Evolutionary conservation across 306 rosid species (phyloP), one percentile per base, ranked within the genome.

Genomic region (Vicia faba): DNA sequence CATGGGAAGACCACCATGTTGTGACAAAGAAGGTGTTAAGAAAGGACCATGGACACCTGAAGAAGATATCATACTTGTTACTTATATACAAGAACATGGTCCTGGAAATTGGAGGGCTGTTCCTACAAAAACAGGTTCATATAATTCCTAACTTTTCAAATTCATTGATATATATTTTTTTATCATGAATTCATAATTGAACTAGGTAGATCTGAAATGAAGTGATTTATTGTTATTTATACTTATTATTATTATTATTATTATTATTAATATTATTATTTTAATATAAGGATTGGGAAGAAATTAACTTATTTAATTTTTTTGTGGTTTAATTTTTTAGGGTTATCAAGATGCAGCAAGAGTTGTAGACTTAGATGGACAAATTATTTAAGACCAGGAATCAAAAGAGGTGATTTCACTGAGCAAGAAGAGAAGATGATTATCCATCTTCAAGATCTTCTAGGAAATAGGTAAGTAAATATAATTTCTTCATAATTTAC

Each of bases 31-130:
- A 74, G 98, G 93, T 6, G 93, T 92, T 11, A 92, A 92, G 87
- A 92, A 92, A 79, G 98, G 98, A 50, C 98, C 98, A 7, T 92
- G 98, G 98, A 92, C 95, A 75, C 98, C 98, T 55, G 98, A 89
- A 72, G 98, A 92, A 77, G 98, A 92, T 14, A 86, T 92, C 81
- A 68, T 84, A 4, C 69, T 92, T 31, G 98, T 92, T 65, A 86
- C 98, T 50, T 87, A 84, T 61, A 80, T 92, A 28, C 98, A 92
- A 56, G 83, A 86, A 63, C 85, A 84, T 84, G 96, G 98, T 41
- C 98, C 98, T 79, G 91, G 88, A 0, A 92, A 92, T 79, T 92
- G 98, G 98, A 89, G 96, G 70, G 86, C 91, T 68, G 96, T 92
- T 77, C 98, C 98, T 31, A 57, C 93, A 41, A 81, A 86, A 39